A percentile compares a stretch with the other conserved stretches of the same genome.
Evolutionary conservation across 305 asterid species (phyloP).

Genomic region (Fraxinus sp.): DNA sequence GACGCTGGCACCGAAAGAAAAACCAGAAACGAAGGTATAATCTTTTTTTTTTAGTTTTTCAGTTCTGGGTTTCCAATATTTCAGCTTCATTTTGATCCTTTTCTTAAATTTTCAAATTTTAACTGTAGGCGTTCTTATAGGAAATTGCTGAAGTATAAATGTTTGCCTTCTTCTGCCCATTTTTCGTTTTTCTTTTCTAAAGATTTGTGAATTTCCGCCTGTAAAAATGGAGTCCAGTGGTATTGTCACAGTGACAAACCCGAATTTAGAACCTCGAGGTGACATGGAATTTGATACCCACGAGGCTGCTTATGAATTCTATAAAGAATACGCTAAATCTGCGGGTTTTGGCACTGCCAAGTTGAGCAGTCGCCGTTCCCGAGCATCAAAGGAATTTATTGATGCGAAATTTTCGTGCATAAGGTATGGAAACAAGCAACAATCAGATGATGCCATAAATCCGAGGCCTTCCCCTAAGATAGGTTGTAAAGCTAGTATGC

Average conservation of each 20-base stretch:
- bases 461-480: conserved; percentile 94
- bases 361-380: conserved; percentile 86
- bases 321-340: conserved; percentile 79
- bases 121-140: conserved; percentile 25
- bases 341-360: conserved; percentile 91
- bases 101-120: conserved; percentile 10
- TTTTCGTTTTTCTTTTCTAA: not conserved
- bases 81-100: conserved; percentile 10
- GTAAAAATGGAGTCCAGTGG: conserved; percentile 54
- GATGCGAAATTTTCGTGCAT: conserved; percentile 94
- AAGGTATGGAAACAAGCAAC: conserved; percentile 86
- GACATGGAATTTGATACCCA: conserved; percentile 83
- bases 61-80: not conserved
- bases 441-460: conserved; percentile 82
- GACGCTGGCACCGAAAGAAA: conserved; percentile 18
- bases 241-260: conserved; percentile 32
- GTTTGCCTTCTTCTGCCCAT: conserved; percentile 1
- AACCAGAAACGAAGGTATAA: conserved; percentile 26
- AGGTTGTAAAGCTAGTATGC: conserved; percentile 97
- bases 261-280: conserved; percentile 51
- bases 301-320: conserved; percentile 73
- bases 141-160: conserved; percentile 13
- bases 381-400: conserved; percentile 83
- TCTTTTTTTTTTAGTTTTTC: not conserved
- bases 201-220: conserved; percentile 6